phyloP scores from a whole-genome alignment of 2,329 filamentous ascomycete species.

The Proliferodiscus dingleyae region DNA sequence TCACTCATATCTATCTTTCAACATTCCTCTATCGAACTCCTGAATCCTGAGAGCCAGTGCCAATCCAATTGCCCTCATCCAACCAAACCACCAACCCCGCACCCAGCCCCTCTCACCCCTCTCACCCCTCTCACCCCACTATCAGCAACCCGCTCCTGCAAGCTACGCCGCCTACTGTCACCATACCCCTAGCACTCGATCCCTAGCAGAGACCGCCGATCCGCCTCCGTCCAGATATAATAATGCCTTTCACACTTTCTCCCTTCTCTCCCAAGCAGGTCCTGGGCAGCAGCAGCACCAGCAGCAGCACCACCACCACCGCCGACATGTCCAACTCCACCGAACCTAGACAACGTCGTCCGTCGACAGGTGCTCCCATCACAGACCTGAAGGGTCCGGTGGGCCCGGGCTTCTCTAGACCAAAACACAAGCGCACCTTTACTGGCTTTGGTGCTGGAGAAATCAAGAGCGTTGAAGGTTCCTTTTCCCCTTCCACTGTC shows the following conservation, averaged over 20 bases:
- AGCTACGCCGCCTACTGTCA: not conserved
- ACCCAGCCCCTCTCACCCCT: not conserved
- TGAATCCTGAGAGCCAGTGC: no score
- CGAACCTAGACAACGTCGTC: conserved; percentile 65
- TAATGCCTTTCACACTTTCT: not conserved
- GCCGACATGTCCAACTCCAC: conserved; percentile 18
- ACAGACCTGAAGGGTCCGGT: conserved; percentile 82
- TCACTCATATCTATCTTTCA: no score
- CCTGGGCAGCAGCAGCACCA: not conserved
- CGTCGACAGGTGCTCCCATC: conserved; percentile 77
- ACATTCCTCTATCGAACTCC: no score
- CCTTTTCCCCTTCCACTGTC: not conserved
- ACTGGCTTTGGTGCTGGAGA: conserved; percentile 88
- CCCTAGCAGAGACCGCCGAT: not conserved
- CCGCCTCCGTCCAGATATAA: not conserved
- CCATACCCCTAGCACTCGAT: not conserved
- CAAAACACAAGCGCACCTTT: conserved; percentile 96
- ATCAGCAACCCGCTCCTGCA: conserved; percentile 3
- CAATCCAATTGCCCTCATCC: not conserved
- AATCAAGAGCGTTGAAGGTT: conserved; percentile 88
- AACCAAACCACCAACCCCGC: not conserved
- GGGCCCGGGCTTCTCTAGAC: conserved; percentile 78
- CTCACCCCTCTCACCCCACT: not conserved
- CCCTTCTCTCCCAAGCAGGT: not conserved
- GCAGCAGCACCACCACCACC: not conserved